These are phyloP conservation scores for Bacterosira constricta DNA, from an alignment of 108 stramenopile genomes.

Conservation along the genomic window DNA sequence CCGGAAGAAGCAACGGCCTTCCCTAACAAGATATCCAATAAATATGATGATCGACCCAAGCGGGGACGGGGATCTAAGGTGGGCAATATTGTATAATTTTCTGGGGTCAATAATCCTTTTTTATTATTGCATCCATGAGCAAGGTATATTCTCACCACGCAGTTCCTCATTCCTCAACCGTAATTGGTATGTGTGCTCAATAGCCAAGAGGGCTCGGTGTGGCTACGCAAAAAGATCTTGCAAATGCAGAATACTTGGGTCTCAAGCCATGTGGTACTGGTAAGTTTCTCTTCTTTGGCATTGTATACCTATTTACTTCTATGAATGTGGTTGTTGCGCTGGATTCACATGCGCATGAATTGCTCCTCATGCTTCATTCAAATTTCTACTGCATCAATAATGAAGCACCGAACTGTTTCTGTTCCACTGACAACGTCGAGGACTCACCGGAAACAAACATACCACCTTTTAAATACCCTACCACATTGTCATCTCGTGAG, in stretches of 20 bases:
- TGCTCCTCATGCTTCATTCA: no score
- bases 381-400: no score
- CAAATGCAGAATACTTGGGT: slow-evolving; percentile 73
- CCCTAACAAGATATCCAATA: slow-evolving; percentile 75
- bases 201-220: slow-evolving; percentile 82
- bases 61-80: slow-evolving; percentile 68
- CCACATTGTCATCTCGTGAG: slow-evolving; percentile 31
- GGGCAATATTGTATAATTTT: not conserved
- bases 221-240: slow-evolving; percentile 57
- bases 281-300: slow-evolving; percentile 1
- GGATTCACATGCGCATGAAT: no score
- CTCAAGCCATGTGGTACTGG: slow-evolving; percentile 75
- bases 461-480: slow-evolving; percentile 73
- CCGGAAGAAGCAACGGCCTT: slow-evolving; percentile 61
- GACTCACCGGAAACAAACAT: slow-evolving; percentile 75
- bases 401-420: slow-evolving; percentile 87
- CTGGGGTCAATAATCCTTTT: not conserved
- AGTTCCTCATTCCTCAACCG: not conserved
- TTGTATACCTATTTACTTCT: no score
- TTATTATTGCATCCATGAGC: not conserved
- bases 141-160: not conserved
- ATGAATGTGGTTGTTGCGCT: not conserved
- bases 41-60: slow-evolving; percentile 89
- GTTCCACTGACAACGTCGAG: slow-evolving; percentile 64
- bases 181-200: not conserved